phyloP scores from a whole-genome alignment of 228 moss, liverwort and hornwort species.

The Sphagnum fallax region DNA sequence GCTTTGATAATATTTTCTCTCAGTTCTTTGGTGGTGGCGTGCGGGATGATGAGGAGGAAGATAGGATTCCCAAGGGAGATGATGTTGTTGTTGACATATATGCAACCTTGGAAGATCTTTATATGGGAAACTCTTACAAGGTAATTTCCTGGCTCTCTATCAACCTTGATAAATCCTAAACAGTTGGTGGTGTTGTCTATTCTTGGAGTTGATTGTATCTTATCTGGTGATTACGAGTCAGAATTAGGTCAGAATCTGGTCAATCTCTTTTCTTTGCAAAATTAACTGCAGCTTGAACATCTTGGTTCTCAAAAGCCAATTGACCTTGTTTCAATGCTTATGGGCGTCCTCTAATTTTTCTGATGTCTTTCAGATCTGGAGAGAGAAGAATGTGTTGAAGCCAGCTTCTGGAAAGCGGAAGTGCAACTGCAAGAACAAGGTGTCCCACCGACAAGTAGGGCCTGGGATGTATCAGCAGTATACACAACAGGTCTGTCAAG shows the following conservation, averaged over 20 bases:
- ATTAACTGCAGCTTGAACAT: too few species aligned
- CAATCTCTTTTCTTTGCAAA: too few species aligned
- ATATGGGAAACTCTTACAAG: slow-evolving; percentile 62
- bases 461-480: slow-evolving; percentile 98
- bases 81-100: slow-evolving; percentile 76
- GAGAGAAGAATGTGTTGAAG: slow-evolving; percentile 90
- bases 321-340: too few species aligned
- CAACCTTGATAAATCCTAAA: too few species aligned
- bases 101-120: slow-evolving; percentile 80
- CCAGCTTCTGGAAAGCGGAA: slow-evolving; percentile 88
- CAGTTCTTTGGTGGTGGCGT: slow-evolving; percentile 81
- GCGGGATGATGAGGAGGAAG: slow-evolving; percentile 63
- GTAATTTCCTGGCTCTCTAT: slow-evolving; percentile 3
- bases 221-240: too few species aligned
- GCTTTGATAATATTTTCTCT: slow-evolving; percentile 69
- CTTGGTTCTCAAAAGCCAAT: too few species aligned
- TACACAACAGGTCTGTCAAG: slow-evolving; percentile 91
- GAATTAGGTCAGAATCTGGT: too few species aligned
- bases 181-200: too few species aligned
- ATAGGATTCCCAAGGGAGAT: slow-evolving; percentile 67
- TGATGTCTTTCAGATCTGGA: slow-evolving; percentile 53
- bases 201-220: too few species aligned
- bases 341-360: too few species aligned
- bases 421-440: slow-evolving; percentile 90
- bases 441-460: slow-evolving; percentile 80